A percentile compares a stretch with the other conserved stretches of the same genome.
phyloP scores from a whole-genome alignment of 2,329 filamentous ascomycete genomes.

The Colletotrichum magnum region DNA sequence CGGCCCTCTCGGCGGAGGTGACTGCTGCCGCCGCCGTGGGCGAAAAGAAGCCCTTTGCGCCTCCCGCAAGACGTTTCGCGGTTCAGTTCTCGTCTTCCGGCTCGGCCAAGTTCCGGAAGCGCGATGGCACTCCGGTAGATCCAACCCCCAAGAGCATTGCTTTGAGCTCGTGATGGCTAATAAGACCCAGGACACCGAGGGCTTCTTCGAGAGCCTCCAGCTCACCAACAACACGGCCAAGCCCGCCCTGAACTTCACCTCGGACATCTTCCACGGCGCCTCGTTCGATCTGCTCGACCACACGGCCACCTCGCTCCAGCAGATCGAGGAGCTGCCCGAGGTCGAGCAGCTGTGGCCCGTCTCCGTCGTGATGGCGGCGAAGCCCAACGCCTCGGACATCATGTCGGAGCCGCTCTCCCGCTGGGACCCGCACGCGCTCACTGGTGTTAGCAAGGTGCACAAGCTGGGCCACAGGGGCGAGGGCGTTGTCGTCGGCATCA shows the following conservation, averaged over 20 bases:
- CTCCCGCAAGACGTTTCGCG: background rate
- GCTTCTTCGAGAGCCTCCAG: slow-evolving; percentile 27
- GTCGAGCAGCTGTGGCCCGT: slow-evolving; percentile 18
- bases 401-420: background rate
- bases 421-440: slow-evolving; percentile 29
- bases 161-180: background rate
- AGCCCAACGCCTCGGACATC: slow-evolving; percentile 3
- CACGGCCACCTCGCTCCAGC: slow-evolving; percentile 9
- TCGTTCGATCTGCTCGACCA: slow-evolving; percentile 33
- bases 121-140: slow-evolving; percentile 1
- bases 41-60: background rate
- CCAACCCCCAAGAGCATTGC: too few relatives aligned
- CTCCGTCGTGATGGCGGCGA: background rate
- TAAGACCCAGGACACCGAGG: slow-evolving; percentile 4
- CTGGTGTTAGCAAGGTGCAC: slow-evolving; percentile 15
- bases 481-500: slow-evolving; percentile 32
- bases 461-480: slow-evolving; percentile 8
- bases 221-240: slow-evolving; percentile 10
- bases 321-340: slow-evolving; percentile 24
- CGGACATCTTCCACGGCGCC: slow-evolving; percentile 34
- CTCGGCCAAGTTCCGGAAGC: slow-evolving; percentile 14
- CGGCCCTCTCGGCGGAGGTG: background rate
- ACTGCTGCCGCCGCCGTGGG: background rate
- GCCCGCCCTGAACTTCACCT: slow-evolving; percentile 34
- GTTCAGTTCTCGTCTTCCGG: slow-evolving; percentile 3